Evolutionary conservation across 225 moss, liverwort and hornwort genomes (phyloP).

Genomic region (Neckera pumila): DNA sequence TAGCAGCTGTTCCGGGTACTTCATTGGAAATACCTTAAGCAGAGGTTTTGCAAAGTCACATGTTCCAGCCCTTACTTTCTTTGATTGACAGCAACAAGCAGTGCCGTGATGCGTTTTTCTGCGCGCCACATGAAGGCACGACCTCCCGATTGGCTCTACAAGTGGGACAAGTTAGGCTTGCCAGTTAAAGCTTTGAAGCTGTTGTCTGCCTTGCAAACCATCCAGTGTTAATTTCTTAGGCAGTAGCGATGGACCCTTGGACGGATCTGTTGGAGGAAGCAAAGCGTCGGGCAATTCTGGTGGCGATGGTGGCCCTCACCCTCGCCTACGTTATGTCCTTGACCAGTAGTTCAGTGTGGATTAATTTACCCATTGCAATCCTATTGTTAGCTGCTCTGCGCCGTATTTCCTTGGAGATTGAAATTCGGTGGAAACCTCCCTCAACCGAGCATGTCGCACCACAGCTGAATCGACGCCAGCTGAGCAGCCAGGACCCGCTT

Average conservation of each 20-base stretch:
- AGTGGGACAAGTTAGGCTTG: background rate
- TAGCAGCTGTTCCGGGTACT: background rate
- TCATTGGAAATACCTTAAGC: background rate
- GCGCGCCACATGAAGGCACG: slow-evolving; percentile 17
- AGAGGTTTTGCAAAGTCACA: background rate
- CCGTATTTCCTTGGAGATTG: slow-evolving; percentile 55
- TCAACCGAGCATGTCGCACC: background rate
- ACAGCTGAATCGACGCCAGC: slow-evolving; percentile 26
- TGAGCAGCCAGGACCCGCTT: slow-evolving; percentile 26
- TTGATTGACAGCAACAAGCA: background rate
- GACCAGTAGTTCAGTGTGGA: slow-evolving; percentile 79
- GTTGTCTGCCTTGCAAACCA: background rate
- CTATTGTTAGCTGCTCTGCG: slow-evolving; percentile 60
- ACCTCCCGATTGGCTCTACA: slow-evolving; percentile 24
- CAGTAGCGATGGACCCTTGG: slow-evolving; percentile 50
- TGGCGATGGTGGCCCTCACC: slow-evolving; percentile 42
- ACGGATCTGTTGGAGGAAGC: slow-evolving; percentile 70
- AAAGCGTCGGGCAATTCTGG: slow-evolving; percentile 64
- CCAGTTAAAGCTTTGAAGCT: background rate
- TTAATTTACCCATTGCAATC: slow-evolving; percentile 69
- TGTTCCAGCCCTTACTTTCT: background rate
- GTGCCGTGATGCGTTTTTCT: slow-evolving; percentile 23
- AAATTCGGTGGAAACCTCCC: slow-evolving; percentile 65
- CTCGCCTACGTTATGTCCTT: slow-evolving; percentile 79
- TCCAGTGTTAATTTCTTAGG: background rate